Conservation (phyloP, 1,284 basidiomycete species). For the Caloboletus inedulis region DNA sequence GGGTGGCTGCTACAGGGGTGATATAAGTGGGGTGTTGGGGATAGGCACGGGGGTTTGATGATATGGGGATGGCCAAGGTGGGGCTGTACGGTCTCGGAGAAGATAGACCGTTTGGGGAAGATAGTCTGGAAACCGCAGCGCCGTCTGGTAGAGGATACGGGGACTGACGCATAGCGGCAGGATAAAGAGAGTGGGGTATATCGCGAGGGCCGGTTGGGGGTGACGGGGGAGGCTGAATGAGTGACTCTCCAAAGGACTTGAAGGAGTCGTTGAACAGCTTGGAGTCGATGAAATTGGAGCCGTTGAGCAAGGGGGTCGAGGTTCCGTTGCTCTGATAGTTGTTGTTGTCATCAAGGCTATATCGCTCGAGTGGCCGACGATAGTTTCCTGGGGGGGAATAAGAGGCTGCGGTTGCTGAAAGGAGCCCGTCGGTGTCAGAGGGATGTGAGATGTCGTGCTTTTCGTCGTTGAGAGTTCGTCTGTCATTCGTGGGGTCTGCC, state of each 20-base stretch:
- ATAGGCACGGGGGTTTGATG: constrained; percentile 62
- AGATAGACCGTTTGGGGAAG: constrained; percentile 39
- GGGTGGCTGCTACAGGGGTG: constrained; percentile 50
- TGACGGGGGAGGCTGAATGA: constrained; percentile 24
- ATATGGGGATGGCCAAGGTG: constrained; percentile 47
- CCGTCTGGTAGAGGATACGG: constrained; percentile 41
- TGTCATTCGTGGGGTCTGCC: constrained; percentile 18
- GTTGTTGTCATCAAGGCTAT: constrained; percentile 45
- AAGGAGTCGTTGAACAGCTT: constrained; percentile 31
- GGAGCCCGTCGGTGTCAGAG: constrained; percentile 31
- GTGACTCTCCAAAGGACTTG: constrained; percentile 30
- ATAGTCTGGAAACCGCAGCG: constrained; percentile 33
- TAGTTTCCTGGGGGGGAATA: constrained; percentile 41
- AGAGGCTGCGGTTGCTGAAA: constrained; percentile 36
- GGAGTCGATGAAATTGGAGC: constrained; percentile 28
- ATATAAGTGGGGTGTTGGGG: constrained; percentile 75
- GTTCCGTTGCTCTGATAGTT: constrained; percentile 25
- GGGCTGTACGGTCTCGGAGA: constrained; percentile 55
- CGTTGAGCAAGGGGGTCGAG: constrained; percentile 34
- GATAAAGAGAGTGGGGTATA: constrained; percentile 31
- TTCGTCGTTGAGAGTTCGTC: constrained; percentile 26
- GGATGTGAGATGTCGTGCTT: constrained; percentile 17
- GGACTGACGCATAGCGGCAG: constrained; percentile 45
- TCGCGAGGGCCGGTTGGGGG: constrained; percentile 30
- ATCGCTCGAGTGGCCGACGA: constrained; percentile 47